phyloP scores from a whole-genome alignment of 208 protist species.

The Leishmania aethiopica region DNA sequence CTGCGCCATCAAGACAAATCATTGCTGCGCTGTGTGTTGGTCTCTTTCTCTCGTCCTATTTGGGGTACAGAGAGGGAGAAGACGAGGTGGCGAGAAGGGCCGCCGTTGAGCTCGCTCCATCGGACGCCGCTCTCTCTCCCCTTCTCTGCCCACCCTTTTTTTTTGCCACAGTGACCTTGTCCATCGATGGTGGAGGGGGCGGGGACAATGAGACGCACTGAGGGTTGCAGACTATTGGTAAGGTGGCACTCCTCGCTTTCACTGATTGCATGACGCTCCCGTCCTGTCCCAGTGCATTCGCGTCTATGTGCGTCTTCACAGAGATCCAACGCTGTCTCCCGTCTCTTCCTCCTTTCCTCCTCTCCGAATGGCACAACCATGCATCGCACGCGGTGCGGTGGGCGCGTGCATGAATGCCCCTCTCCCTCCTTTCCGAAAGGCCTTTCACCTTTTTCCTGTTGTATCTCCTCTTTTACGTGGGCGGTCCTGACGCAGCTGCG shows the following conservation, averaged over 20 bases:
- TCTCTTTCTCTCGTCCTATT: neutral
- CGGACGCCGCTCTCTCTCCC: neutral
- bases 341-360: neutral
- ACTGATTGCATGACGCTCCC: neutral
- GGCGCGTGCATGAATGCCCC: neutral
- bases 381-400: neutral
- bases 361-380: neutral
- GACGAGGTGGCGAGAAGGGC: neutral
- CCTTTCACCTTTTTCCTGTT: constrained; percentile 13
- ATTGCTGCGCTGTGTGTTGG: neutral
- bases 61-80: neutral
- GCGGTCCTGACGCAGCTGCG: constrained; percentile 1
- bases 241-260: neutral
- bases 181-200: neutral
- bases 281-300: neutral
- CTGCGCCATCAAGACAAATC: neutral
- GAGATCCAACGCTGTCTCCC: neutral
- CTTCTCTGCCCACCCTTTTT: neutral
- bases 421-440: constrained; percentile 5
- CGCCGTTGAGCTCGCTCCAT: neutral
- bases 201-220: neutral
- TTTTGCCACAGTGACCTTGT: neutral
- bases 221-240: neutral
- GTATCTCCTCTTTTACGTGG: constrained; percentile 14
- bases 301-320: neutral